Percentiles rank a stretch among this genome's conserved stretches.
Conservation (phyloP, 2,329 filamentous ascomycete species). For the Colletotrichum lentis region DNA sequence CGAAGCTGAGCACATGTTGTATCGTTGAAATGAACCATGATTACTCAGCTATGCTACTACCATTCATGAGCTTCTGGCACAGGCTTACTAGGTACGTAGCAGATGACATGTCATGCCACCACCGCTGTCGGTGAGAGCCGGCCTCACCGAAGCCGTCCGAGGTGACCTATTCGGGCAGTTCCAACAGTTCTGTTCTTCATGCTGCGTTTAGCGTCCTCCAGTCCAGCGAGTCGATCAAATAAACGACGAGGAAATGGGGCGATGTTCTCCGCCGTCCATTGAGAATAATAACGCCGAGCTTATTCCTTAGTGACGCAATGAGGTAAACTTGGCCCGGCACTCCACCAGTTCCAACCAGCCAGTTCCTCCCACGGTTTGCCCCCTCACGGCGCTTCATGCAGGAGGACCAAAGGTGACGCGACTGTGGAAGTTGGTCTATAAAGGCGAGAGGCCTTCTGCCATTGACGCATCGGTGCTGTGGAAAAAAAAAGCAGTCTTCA, state of each 20-base stretch:
- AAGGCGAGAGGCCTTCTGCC: constrained; percentile 5
- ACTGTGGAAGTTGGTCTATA: constrained; percentile 24
- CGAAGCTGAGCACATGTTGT: too few species aligned
- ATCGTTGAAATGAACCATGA: too few species aligned
- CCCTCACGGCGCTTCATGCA: constrained; percentile 22
- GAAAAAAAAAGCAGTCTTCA: not conserved
- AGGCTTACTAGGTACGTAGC: too few species aligned
- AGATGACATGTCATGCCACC: too few species aligned
- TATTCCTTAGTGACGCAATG: constrained; percentile 34
- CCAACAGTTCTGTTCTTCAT: constrained; percentile 30
- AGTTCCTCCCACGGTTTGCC: constrained; percentile 21
- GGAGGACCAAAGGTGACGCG: not conserved
- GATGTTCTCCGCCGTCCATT: constrained; percentile 29
- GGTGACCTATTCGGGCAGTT: constrained; percentile 29
- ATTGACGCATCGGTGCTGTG: not conserved
- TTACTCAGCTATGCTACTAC: too few species aligned
- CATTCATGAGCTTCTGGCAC: too few species aligned
- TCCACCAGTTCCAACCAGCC: constrained; percentile 27
- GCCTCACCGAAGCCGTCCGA: not conserved
- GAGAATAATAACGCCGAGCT: constrained; percentile 36
- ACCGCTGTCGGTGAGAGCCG: not conserved
- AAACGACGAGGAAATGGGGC: constrained; percentile 29
- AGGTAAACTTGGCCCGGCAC: constrained; percentile 26
- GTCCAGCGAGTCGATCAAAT: too few species aligned
- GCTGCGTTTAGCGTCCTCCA: constrained; percentile 28